These are phyloP conservation scores for Malassezia restricta DNA, from an alignment of 1,284 basidiomycete species.

Conservation along the genomic window DNA sequence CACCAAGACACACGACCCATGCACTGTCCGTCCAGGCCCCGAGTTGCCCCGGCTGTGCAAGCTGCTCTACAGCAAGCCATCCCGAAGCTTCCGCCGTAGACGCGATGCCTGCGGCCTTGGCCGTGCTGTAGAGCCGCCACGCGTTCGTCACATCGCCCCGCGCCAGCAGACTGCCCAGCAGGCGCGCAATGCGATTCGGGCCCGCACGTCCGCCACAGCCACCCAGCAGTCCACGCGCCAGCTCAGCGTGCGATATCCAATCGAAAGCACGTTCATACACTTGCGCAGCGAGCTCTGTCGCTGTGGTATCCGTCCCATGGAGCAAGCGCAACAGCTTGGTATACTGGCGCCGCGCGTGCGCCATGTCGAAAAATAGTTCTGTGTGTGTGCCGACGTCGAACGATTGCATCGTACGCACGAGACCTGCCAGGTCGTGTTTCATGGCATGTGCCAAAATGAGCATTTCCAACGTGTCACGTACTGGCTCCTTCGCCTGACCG, in stretches of 20 bases:
- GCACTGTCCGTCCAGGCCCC: conserved; percentile 26
- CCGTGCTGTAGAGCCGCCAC: conserved; percentile 17
- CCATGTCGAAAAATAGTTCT: conserved; percentile 22
- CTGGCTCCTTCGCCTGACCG: conserved; percentile 7
- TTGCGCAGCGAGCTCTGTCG: neutral
- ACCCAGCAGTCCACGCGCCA: conserved; percentile 24
- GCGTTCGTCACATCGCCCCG: conserved; percentile 17
- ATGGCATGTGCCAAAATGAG: conserved; percentile 16
- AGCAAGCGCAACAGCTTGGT: conserved; percentile 5
- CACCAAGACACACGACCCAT: conserved; percentile 26
- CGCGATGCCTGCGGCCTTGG: conserved; percentile 19
- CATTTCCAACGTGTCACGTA: conserved; percentile 24
- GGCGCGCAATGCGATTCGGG: conserved; percentile 23
- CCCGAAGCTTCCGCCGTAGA: neutral
- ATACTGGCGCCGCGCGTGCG: conserved; percentile 16
- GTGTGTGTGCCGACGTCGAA: conserved; percentile 28
- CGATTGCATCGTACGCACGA: conserved; percentile 19
- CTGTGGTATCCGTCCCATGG: neutral
- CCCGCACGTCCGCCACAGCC: conserved; percentile 19
- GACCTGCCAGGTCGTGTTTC: neutral
- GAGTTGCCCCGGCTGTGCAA: neutral
- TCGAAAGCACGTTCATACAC: conserved; percentile 3
- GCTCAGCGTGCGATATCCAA: conserved; percentile 17
- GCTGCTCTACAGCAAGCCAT: conserved; percentile 5
- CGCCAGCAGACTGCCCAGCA: conserved; percentile 25